phyloP scores from a whole-genome alignment of 768 basidiomycete species.

The Kwoniella sp. region DNA sequence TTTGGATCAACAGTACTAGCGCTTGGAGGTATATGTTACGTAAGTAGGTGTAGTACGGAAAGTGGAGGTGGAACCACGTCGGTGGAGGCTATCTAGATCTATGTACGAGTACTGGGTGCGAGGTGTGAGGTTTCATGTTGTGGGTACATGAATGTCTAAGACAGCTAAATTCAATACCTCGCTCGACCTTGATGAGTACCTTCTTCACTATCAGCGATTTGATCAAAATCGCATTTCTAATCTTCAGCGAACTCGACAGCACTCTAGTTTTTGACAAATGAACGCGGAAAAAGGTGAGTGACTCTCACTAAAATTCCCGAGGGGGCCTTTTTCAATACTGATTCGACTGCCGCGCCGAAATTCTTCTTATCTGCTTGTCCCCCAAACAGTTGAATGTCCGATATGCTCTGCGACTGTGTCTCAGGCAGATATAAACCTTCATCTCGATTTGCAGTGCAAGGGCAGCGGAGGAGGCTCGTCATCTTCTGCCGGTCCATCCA shows the following conservation, averaged over 20 bases:
- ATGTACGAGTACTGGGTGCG: too few relatives aligned
- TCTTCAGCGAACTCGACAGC: neutral
- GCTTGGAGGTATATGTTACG: neutral
- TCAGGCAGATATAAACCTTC: conserved; percentile 42
- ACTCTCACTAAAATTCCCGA: neutral
- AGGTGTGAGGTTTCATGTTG: too few relatives aligned
- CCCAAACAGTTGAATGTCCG: conserved; percentile 37
- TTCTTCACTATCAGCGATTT: neutral
- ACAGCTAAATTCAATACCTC: neutral
- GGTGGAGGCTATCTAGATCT: too few relatives aligned
- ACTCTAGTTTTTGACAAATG: neutral
- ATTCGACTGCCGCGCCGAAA: too few relatives aligned
- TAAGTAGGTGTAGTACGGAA: neutral
- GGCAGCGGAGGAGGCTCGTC: conserved; percentile 2
- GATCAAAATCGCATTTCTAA: neutral
- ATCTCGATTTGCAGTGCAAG: conserved; percentile 43
- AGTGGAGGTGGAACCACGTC: neutral
- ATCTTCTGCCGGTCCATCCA: neutral
- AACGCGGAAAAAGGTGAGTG: conserved; percentile 16
- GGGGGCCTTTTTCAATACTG: neutral
- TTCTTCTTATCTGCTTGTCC: neutral
- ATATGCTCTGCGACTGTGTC: conserved; percentile 35
- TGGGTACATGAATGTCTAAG: too few relatives aligned
- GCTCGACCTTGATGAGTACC: neutral
- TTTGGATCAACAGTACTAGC: neutral